Evolutionary conservation across 2,329 filamentous ascomycete species (phyloP), one percentile per base, ranked within the genome.

Genomic region (Colletotrichum tropicale): DNA sequence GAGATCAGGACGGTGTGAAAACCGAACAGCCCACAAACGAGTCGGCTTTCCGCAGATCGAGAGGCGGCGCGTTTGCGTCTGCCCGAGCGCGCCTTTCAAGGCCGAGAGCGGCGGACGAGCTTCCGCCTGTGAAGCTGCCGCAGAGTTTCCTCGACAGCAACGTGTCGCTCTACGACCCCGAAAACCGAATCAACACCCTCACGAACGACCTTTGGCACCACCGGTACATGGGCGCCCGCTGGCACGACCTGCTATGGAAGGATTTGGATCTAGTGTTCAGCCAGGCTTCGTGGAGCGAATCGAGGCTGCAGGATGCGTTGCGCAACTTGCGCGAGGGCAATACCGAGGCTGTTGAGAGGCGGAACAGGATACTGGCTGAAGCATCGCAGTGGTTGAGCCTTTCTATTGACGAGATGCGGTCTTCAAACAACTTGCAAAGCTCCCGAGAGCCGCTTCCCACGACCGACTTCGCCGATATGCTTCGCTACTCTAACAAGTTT

Each of bases 81-180:
- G 78, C 80, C 79, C 83, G 82, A 77, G 81, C 78, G 71, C 82
- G 84, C 34, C 79, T 81, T 66, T 76, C 82, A 71, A 81, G 84
- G 68, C 81, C 81, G 68, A 79, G 82, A 56, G 81, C 80, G 36
- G 82, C 84, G 38, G 83, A 85, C 30, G 85, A 86, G 60, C 78
- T 91, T 13, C 90, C 90, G n/a, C 85, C 87, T 4, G 84, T 91
- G 26, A 85, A 88, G 66, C 83, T 94, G 16, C 91, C 93, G 1
- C 82, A 86, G 71, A 89, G 87, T 82, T 94, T 94, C 76, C 82
- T 91, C 69, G 83, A 88, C 52, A 82, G 85, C 24, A 89, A 89
- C 70, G 87, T 94, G 32, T 81, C 81, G 62, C 79, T 87, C 12
- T 79, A 82, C 34, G 82, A 86, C 85, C 76, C 70, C 68, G 70